A percentile compares a stretch with the other conserved stretches of the same genome.
phyloP scores from a whole-genome alignment of 78 protist genomes.

The slime mould (Dictyostelium discoideum) region DNA sequence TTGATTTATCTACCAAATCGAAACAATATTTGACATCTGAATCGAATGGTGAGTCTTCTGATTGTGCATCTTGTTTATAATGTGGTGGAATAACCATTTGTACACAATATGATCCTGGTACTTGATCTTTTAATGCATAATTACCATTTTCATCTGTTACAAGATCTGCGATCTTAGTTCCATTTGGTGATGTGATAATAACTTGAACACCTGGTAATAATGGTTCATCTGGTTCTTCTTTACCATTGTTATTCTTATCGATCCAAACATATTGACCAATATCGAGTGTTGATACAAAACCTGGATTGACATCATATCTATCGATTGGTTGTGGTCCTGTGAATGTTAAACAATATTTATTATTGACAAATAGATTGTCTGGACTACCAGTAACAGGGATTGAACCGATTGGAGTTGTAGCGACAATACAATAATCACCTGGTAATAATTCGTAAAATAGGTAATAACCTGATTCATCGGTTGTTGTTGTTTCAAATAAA shows the following conservation, averaged over 20 bases:
- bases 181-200: not conserved
- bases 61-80: not conserved
- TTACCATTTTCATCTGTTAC: conserved; percentile 10
- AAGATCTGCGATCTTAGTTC: not conserved
- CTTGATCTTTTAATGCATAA: not conserved
- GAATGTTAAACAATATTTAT: not conserved
- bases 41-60: not conserved
- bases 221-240: not conserved
- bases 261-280: conserved; percentile 20
- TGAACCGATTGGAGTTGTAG: not conserved
- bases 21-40: not conserved
- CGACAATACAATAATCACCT: conserved; percentile 14
- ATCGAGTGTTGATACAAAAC: not conserved
- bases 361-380: not conserved
- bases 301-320: not conserved
- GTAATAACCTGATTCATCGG: not conserved
- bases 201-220: not conserved
- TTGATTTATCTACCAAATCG: not conserved
- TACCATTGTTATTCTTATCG: conserved; percentile 13
- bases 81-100: conserved; percentile 12
- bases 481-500: not conserved
- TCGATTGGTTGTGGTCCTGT: not conserved
- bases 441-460: not conserved
- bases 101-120: conserved; percentile 29
- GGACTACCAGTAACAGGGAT: not conserved